Conservation (phyloP, 129 eudicot species). For the Lactuca saligna region DNA sequence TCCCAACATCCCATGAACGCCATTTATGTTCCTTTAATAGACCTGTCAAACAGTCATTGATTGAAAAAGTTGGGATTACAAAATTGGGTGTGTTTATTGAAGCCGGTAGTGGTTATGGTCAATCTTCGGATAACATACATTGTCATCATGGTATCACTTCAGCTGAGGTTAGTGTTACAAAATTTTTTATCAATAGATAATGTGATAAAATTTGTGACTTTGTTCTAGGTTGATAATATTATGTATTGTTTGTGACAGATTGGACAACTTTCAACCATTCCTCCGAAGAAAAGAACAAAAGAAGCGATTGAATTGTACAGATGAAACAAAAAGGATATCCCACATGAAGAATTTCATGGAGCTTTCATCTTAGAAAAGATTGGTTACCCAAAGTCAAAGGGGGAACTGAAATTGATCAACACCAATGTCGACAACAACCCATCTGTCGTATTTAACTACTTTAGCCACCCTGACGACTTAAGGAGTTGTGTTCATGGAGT, state of each 20-base stretch:
- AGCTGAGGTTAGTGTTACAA: slow-evolving; percentile 57
- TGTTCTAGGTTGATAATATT: background rate
- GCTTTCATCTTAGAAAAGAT: slow-evolving; percentile 85
- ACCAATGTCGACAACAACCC: slow-evolving; percentile 79
- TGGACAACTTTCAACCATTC: slow-evolving; percentile 83
- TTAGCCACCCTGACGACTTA: slow-evolving; percentile 61
- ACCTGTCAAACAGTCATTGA: slow-evolving; percentile 61
- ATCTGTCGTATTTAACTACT: slow-evolving; percentile 78
- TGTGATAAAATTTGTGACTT: background rate
- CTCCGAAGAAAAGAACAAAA: slow-evolving; percentile 71
- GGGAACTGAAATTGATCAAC: slow-evolving; percentile 58
- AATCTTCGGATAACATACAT: slow-evolving; percentile 52
- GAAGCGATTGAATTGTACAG: slow-evolving; percentile 58
- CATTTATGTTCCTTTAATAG: slow-evolving; percentile 63
- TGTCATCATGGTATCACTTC: slow-evolving; percentile 70
- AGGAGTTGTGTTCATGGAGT: slow-evolving; percentile 69
- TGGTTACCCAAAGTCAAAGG: slow-evolving; percentile 68
- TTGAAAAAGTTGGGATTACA: slow-evolving; percentile 80
- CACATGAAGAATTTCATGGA: slow-evolving; percentile 69
- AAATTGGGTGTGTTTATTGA: slow-evolving; percentile 73
- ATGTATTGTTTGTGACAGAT: slow-evolving; percentile 45
- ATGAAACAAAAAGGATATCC: slow-evolving; percentile 51
- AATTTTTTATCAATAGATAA: background rate
- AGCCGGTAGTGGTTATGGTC: slow-evolving; percentile 85
- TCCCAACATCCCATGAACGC: slow-evolving; percentile 92